Percentiles rank a stretch among this genome's conserved stretches.
These are phyloP conservation scores for Neofusicoccum parvum DNA, from an alignment of 2,329 filamentous ascomycete species.

Conservation along the genomic window DNA sequence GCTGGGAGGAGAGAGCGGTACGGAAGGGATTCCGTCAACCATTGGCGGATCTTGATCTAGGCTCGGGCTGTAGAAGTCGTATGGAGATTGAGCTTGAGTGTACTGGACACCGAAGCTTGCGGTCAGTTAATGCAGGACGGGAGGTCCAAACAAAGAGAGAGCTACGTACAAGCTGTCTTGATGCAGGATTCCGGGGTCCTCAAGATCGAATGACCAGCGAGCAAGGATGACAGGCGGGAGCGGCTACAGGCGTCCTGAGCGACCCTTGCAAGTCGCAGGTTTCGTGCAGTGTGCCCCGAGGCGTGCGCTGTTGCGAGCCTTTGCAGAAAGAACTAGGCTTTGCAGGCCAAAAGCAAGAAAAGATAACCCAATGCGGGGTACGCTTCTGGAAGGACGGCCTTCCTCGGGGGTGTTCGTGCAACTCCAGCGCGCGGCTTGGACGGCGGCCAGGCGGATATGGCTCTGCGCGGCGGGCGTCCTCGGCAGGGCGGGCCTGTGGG, in stretches of 20 bases:
- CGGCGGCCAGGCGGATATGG: constrained; percentile 9
- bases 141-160: constrained; percentile 17
- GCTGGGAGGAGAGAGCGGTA: constrained; percentile 52
- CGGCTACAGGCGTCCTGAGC: constrained; percentile 21
- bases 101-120: constrained; percentile 15
- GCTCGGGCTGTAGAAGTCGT: not conserved
- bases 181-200: constrained; percentile 19
- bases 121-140: constrained; percentile 17
- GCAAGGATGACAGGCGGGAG: constrained; percentile 21
- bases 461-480: constrained; percentile 8
- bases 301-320: constrained; percentile 21
- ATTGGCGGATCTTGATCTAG: constrained; percentile 29
- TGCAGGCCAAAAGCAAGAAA: constrained; percentile 21
- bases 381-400: constrained; percentile 18
- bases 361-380: constrained; percentile 21
- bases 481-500: constrained; percentile 11
- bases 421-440: not conserved
- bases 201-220: constrained; percentile 22
- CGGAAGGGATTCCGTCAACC: constrained; percentile 49
- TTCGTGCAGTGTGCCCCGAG: constrained; percentile 22
- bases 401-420: constrained; percentile 10
- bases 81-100: constrained; percentile 8
- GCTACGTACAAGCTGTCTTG: constrained; percentile 18
- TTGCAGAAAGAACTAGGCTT: constrained; percentile 15
- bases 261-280: constrained; percentile 20